Percentiles rank a stretch among this genome's conserved stretches.
These are phyloP conservation scores for Serendipita sp. DNA, from an alignment of 768 basidiomycete species.

Conservation along the genomic window DNA sequence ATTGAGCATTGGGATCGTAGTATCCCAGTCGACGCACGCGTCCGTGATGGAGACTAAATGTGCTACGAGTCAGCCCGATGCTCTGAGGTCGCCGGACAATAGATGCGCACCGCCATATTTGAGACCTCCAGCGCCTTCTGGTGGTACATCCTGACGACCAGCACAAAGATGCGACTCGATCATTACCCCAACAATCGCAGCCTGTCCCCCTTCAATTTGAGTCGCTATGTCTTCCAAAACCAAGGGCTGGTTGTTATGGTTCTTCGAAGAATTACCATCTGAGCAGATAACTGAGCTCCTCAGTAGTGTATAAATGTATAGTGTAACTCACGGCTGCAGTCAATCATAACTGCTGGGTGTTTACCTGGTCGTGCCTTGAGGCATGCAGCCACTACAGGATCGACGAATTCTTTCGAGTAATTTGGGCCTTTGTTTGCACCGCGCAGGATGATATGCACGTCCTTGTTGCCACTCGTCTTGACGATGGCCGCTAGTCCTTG, in stretches of 20 bases:
- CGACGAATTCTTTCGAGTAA: slow-evolving; percentile 62
- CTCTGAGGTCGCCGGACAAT: slow-evolving; percentile 11
- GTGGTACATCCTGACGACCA: slow-evolving; percentile 72
- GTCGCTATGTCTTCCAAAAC: slow-evolving; percentile 53
- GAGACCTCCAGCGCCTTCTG: slow-evolving; percentile 50
- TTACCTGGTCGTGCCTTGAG: slow-evolving; percentile 36
- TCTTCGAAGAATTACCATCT: slow-evolving; percentile 95
- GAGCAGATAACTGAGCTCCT: slow-evolving; percentile 6
- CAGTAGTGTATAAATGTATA: not conserved
- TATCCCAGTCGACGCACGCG: slow-evolving; percentile 77
- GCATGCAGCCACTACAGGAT: slow-evolving; percentile 89
- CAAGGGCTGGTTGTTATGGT: slow-evolving; percentile 81
- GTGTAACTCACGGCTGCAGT: slow-evolving; percentile 52
- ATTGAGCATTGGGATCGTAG: slow-evolving; percentile 60
- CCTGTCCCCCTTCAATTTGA: slow-evolving; percentile 54
- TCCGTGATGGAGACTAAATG: slow-evolving; percentile 61
- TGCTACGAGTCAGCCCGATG: slow-evolving; percentile 41
- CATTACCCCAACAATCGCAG: slow-evolving; percentile 79
- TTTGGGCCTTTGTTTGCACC: slow-evolving; percentile 86
- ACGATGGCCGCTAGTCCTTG: slow-evolving; percentile 77
- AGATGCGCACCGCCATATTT: slow-evolving; percentile 38
- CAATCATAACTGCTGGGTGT: slow-evolving; percentile 68
- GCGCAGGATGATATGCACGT: slow-evolving; percentile 87
- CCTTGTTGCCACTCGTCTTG: slow-evolving; percentile 57
- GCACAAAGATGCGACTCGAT: slow-evolving; percentile 44